Evolutionary conservation across 176 grass and related monocot species (phyloP), one percentile per base, ranked within the genome.

Genomic region (Ananas comosus): DNA sequence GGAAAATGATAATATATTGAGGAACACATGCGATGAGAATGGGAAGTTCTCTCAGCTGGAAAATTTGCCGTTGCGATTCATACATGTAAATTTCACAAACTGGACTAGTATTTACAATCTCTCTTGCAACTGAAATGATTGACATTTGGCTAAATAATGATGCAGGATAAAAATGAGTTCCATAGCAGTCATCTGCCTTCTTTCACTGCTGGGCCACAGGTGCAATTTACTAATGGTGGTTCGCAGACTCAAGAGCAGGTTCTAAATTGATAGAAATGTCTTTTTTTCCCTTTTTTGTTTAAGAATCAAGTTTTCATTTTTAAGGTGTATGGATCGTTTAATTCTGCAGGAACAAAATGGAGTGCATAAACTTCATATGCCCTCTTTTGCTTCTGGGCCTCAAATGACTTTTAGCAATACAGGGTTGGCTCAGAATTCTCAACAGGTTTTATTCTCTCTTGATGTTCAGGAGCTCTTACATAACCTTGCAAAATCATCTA

Each of bases 261-360:
- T 66, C 9, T 27, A 51, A 52, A 27, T 11, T 8, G 11, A 59
- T 59, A 1, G 19, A 59, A 3, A n/a, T 13, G n/a, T 58, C 19
- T 4, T 18, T 18, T 18, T n/a, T 17, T 59, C 13, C 19, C 19
- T 17, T 58, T 4, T 18, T 5, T 9, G 2, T 29, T 29, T 29
- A 29, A 29, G n/a, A 59, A 59, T 3, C 19, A 17, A 17, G 2
- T 9, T 59, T 14, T 14, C 54, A 59, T 59, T 59, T 59, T 17
- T 13, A 21, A 59, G 14, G 14, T 21, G 2, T 59, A 17, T 17
- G 13, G 14, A 17, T 59, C 14, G 8, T 59, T 59, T 61, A 59
- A 42, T 23, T 52, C 9, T 69, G 65, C 52, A 77, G 75, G 66
- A 69, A 18, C 52, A 22, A 69, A 66, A 69, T 77, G 51, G 51